Evolutionary conservation across 331 rosid species (phyloP).

Genomic region (Saraca asoca): DNA sequence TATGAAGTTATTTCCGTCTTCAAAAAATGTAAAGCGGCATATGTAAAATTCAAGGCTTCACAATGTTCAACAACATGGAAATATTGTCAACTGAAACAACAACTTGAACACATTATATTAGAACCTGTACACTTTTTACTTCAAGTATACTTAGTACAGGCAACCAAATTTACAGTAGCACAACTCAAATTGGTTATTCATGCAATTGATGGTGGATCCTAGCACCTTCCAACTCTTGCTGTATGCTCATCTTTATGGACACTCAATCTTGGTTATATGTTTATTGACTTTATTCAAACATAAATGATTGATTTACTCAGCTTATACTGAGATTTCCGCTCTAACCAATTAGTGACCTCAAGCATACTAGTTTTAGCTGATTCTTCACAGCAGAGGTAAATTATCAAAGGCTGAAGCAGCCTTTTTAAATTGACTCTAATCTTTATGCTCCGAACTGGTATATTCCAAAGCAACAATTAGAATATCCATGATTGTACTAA

Average conservation of each 20-base stretch:
- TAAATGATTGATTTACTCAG: conserved; percentile 1
- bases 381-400: neutral
- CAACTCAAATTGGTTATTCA: neutral
- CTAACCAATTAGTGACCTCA: neutral
- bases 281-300: neutral
- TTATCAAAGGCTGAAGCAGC: neutral
- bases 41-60: neutral
- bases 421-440: too few relatives aligned
- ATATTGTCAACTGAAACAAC: neutral
- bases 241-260: conserved; percentile 1
- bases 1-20: too few relatives aligned
- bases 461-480: neutral
- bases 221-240: neutral
- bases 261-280: neutral
- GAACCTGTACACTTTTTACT: neutral
- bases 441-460: neutral
- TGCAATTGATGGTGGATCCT: neutral
- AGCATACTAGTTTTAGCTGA: neutral
- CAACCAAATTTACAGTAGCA: conserved; percentile 5
- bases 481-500: conserved; percentile 12
- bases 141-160: neutral
- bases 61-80: neutral
- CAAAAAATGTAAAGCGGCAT: too few relatives aligned
- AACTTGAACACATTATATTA: neutral
- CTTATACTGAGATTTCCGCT: conserved; percentile 7